Base-by-base conservation (phyloP, 2,329 filamentous ascomycete species). In the Aspergillus tubingensis region DNA sequence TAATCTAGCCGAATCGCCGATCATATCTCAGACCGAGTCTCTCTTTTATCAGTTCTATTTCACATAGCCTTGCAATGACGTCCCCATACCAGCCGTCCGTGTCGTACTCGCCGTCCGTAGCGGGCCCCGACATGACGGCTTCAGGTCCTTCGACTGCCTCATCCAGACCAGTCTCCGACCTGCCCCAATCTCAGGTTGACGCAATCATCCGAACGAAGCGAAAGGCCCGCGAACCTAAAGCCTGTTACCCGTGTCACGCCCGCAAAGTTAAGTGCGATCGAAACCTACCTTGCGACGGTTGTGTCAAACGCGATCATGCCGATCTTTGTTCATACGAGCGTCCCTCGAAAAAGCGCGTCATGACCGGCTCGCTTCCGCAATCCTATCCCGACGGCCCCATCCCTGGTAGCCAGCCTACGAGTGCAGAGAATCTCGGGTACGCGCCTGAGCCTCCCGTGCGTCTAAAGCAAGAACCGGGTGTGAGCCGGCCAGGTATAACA, bases 251-350 rank as follows among this genome's bases (percentile, higher is more conserved):
- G 11, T 80, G 78, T 59, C 78, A 80, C 65, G 76, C 77, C 54
- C 75, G 78, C n/a, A 80, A 80, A 60, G 79, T 81, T 43, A 81
- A 81, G 71, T 81, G 79, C 67, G 79, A 81, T 66, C 77, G 79
- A 43, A 81, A 81, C 52, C 68, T 81, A 8, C 79, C 79, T 3
- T 81, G 79, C 67, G 79, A 81, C 61, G 79, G 79, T 19, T 81
- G 79, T 60, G 78, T 81, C 50, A 81, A 81, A 66, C 75, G 79
- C 64, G 79, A 81, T 65, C 79, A 81, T 66, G 78, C 79, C 36
- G 78, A 81, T 54, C 74, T 81, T 13, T 81, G 79, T 64, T 80
- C 79, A 8, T 81, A 81, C 62, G 79, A 81, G 69, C 76, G 79
- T 5, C 79, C 79, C 8, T 77, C 77, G 25, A 81, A 81, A 67